A percentile compares a stretch with the other conserved stretches of the same genome.
phyloP scores from a whole-genome alignment of 164 flowering plant species.

The Amborella trichopoda region DNA sequence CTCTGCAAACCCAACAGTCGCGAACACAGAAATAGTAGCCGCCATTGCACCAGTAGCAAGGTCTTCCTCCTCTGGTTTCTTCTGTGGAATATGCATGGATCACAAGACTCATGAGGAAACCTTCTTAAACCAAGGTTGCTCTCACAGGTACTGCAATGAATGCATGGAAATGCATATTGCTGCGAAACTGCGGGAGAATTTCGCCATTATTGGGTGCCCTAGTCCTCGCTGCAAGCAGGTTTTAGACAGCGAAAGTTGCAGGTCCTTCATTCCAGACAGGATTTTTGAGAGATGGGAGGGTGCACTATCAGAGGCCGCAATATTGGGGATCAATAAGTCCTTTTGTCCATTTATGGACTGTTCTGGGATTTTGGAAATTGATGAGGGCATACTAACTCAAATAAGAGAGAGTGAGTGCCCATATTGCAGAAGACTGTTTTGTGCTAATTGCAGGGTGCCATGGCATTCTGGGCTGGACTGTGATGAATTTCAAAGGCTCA shows the following conservation, averaged over 20 bases:
- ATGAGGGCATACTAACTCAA: neutral
- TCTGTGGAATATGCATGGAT: slow-evolving; percentile 19
- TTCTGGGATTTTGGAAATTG: slow-evolving; percentile 7
- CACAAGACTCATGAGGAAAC: slow-evolving; percentile 6
- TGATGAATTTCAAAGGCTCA: slow-evolving; percentile 21
- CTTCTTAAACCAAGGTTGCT: slow-evolving; percentile 8
- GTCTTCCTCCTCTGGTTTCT: neutral
- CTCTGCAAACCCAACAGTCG: neutral
- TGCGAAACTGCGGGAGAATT: slow-evolving; percentile 14
- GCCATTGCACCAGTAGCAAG: neutral
- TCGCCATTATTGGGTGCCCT: slow-evolving; percentile 8
- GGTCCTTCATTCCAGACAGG: slow-evolving; percentile 1
- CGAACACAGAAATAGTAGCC: neutral
- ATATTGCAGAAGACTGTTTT: slow-evolving; percentile 23
- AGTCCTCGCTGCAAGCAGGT: slow-evolving; percentile 1
- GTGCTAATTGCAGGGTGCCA: slow-evolving; percentile 31
- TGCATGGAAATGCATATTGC: slow-evolving; percentile 12
- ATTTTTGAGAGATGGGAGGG: slow-evolving; percentile 15
- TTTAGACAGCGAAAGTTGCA: slow-evolving; percentile 11
- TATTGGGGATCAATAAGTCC: slow-evolving; percentile 8
- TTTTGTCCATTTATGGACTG: slow-evolving; percentile 14
- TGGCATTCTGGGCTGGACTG: slow-evolving; percentile 35
- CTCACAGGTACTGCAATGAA: slow-evolving; percentile 11
- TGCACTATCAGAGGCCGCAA: slow-evolving; percentile 10
- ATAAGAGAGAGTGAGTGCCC: slow-evolving; percentile 11